Conservation (phyloP, 2,329 filamentous ascomycete genomes). For the Cladosporium sp. region DNA sequence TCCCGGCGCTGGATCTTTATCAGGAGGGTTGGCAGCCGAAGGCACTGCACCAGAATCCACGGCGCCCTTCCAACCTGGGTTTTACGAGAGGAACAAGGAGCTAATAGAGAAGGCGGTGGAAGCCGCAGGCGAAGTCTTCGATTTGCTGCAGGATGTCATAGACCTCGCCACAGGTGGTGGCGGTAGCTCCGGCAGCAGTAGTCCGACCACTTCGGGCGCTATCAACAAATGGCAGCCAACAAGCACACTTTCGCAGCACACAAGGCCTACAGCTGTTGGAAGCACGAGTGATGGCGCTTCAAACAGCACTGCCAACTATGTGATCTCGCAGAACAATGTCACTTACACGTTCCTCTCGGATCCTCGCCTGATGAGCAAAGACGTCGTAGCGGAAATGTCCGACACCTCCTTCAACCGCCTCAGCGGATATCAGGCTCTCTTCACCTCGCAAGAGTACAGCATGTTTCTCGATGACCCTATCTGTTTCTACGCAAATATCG, state of each 20-base stretch:
- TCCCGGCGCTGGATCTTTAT: neutral
- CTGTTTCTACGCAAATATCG: slow-evolving; percentile 7
- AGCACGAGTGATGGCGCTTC: slow-evolving; percentile 3
- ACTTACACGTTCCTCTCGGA: slow-evolving; percentile 6
- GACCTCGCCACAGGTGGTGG: neutral
- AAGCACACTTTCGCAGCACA: neutral
- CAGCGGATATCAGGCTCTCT: neutral
- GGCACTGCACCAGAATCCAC: slow-evolving; percentile 5
- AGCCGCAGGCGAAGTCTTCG: neutral
- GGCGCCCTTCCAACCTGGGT: neutral
- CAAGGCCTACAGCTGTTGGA: neutral
- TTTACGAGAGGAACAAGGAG: neutral
- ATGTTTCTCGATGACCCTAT: slow-evolving; percentile 4
- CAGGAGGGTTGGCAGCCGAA: neutral
- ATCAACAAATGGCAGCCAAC: neutral
- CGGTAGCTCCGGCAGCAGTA: neutral
- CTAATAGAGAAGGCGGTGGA: slow-evolving; percentile 5
- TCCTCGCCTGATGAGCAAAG: slow-evolving; percentile 6
- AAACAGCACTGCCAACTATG: neutral
- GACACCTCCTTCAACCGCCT: neutral
- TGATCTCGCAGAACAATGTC: neutral
- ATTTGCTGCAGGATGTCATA: neutral
- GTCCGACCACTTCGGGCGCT: neutral
- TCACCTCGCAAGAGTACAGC: neutral
- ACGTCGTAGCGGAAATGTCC: slow-evolving; percentile 2